A percentile compares a stretch with the other conserved stretches of the same genome.
These are phyloP conservation scores for Trichoderma sp. DNA, from an alignment of 2,329 filamentous ascomycete species.

Conservation along the genomic window DNA sequence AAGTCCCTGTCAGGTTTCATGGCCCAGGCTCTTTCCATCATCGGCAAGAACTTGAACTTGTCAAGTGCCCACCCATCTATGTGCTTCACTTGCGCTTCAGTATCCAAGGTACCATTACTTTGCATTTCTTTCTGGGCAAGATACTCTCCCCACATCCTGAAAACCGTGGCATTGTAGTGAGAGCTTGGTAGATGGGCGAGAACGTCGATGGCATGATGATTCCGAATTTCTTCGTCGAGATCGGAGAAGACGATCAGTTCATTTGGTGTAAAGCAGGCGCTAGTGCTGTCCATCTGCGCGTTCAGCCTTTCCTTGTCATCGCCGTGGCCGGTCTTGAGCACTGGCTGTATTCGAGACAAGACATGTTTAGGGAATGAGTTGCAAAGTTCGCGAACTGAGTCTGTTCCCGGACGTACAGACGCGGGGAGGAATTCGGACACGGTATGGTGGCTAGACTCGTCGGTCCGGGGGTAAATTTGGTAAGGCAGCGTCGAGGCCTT, in stretches of 20 bases:
- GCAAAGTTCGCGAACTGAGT: slow-evolving; percentile 37
- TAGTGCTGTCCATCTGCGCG: slow-evolving; percentile 55
- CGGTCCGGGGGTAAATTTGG: slow-evolving; percentile 8
- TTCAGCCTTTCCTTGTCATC: slow-evolving; percentile 36
- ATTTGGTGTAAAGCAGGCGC: slow-evolving; percentile 50
- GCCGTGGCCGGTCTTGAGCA: slow-evolving; percentile 41
- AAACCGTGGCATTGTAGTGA: slow-evolving; percentile 38
- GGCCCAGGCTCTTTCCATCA: slow-evolving; percentile 54
- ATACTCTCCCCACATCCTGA: slow-evolving; percentile 37
- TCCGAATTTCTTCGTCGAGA: slow-evolving; percentile 48
- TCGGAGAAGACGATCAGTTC: slow-evolving; percentile 56
- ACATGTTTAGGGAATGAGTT: slow-evolving; percentile 39
- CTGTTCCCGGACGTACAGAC: slow-evolving; percentile 33
- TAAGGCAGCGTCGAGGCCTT: background rate
- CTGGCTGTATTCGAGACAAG: slow-evolving; percentile 39
- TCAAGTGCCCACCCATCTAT: slow-evolving; percentile 55
- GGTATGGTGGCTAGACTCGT: slow-evolving; percentile 33
- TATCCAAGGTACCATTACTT: slow-evolving; percentile 39
- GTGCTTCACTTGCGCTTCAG: slow-evolving; percentile 37
- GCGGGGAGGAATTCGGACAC: slow-evolving; percentile 39
- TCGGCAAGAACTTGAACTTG: slow-evolving; percentile 60
- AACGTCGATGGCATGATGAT: slow-evolving; percentile 49
- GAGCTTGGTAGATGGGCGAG: slow-evolving; percentile 49
- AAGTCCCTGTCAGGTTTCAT: slow-evolving; percentile 52
- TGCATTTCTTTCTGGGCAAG: slow-evolving; percentile 45